These are phyloP conservation scores for Akanthomyces lecanii DNA, from an alignment of 2,329 filamentous ascomycete species.

Conservation along the genomic window DNA sequence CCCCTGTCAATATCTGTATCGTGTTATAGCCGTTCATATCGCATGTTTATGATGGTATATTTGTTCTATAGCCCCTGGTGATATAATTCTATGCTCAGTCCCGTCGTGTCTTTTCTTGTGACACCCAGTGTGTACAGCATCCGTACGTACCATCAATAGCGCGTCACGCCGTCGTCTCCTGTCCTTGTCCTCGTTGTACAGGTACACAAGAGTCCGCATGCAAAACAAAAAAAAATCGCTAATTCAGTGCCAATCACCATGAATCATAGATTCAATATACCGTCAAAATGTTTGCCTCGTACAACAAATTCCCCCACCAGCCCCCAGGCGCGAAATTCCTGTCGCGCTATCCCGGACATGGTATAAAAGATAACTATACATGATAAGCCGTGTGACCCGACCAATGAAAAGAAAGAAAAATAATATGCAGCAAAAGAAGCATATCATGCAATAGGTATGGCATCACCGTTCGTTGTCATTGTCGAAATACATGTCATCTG, in stretches of 20 bases:
- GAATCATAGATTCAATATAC: not conserved
- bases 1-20: not conserved
- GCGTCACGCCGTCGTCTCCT: slow-evolving; percentile 18
- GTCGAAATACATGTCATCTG: slow-evolving; percentile 17
- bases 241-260: slow-evolving; percentile 9
- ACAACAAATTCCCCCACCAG: slow-evolving; percentile 1
- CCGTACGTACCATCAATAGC: not conserved
- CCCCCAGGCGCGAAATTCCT: not conserved
- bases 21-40: not conserved
- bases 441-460: not conserved
- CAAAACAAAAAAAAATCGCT: slow-evolving; percentile 8
- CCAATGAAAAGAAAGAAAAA: not conserved
- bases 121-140: not conserved
- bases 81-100: not conserved
- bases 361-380: slow-evolving; percentile 12
- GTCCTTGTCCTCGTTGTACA: not conserved
- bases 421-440: not conserved
- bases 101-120: not conserved
- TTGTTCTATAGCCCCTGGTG: slow-evolving; percentile 16
- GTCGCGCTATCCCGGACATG: not conserved
- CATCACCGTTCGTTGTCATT: not conserved
- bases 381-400: not conserved
- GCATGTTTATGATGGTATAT: not conserved
- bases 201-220: not conserved
- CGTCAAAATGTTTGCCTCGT: slow-evolving; percentile 8